phyloP scores from a whole-genome alignment of 139 green algal genomes.

The Bryopsis sp. region DNA sequence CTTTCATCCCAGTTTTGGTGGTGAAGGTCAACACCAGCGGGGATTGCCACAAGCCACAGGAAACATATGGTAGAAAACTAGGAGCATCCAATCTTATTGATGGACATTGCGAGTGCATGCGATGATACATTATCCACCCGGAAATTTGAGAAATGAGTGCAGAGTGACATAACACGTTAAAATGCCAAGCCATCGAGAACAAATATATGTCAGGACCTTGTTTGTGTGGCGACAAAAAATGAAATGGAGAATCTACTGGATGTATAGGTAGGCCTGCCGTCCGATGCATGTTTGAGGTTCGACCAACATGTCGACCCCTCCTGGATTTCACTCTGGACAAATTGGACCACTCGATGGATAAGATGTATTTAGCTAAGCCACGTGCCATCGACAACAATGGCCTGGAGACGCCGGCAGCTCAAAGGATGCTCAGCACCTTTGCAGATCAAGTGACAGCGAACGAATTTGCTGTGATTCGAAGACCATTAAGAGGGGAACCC shows the following conservation, averaged over 20 bases:
- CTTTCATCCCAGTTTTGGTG: background rate
- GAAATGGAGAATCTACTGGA: too few relatives aligned
- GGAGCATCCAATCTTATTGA: too few relatives aligned
- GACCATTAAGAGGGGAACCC: slow-evolving; percentile 11
- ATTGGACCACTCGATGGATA: background rate
- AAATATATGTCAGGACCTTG: too few relatives aligned
- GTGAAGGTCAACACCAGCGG: slow-evolving; percentile 19
- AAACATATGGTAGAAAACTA: background rate
- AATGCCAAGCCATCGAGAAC: too few relatives aligned
- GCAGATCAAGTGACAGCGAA: background rate
- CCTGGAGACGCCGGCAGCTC: slow-evolving; percentile 1
- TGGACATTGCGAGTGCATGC: too few relatives aligned
- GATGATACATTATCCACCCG: too few relatives aligned
- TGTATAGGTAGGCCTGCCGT: background rate
- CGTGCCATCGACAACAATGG: slow-evolving; percentile 15
- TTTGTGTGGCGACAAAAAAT: too few relatives aligned
- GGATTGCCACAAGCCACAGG: slow-evolving; percentile 5
- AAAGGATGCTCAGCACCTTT: slow-evolving; percentile 11
- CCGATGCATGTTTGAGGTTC: slow-evolving; percentile 19
- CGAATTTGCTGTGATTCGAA: background rate
- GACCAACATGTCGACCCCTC: background rate
- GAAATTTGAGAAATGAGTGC: too few relatives aligned
- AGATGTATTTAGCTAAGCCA: slow-evolving; percentile 16
- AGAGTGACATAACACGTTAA: too few relatives aligned
- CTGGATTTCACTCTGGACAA: background rate